These are phyloP conservation scores for Boletus semigastroideus DNA, from an alignment of 1,284 basidiomycete species.

Conservation along the genomic window DNA sequence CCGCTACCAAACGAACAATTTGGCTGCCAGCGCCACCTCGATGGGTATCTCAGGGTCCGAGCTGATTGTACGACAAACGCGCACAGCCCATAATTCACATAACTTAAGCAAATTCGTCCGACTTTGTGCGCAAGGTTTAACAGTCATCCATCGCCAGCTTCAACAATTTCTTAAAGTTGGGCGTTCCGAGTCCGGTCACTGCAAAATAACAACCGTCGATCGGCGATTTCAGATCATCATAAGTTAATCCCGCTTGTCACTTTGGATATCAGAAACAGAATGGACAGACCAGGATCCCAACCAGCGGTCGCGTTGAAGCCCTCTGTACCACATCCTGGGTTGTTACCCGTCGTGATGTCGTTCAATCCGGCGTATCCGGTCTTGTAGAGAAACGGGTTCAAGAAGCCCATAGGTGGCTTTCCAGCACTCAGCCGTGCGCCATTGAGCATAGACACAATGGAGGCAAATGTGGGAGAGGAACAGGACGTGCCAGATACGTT, in stretches of 20 bases:
- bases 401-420: conserved; percentile 51
- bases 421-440: conserved; percentile 50
- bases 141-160: conserved; percentile 8
- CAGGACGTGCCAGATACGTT: conserved; percentile 52
- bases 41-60: too few species aligned
- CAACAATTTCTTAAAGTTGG: conserved; percentile 38
- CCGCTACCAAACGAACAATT: too few species aligned
- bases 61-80: too few species aligned
- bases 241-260: too few species aligned
- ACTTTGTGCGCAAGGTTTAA: neutral
- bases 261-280: neutral
- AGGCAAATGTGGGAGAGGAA: conserved; percentile 18
- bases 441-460: conserved; percentile 58
- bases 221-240: too few species aligned
- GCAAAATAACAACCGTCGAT: neutral
- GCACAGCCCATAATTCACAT: too few species aligned
- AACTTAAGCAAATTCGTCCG: too few species aligned
- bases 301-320: conserved; percentile 48
- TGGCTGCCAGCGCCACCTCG: too few species aligned
- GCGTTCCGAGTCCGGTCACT: conserved; percentile 51
- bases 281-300: conserved; percentile 43
- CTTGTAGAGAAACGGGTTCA: conserved; percentile 59
- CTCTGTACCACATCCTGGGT: conserved; percentile 56
- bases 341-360: conserved; percentile 53
- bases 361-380: conserved; percentile 40